These are phyloP conservation scores for Solanum corneliomulleri DNA, from an alignment of 257 asterid genomes.

Conservation along the genomic window DNA sequence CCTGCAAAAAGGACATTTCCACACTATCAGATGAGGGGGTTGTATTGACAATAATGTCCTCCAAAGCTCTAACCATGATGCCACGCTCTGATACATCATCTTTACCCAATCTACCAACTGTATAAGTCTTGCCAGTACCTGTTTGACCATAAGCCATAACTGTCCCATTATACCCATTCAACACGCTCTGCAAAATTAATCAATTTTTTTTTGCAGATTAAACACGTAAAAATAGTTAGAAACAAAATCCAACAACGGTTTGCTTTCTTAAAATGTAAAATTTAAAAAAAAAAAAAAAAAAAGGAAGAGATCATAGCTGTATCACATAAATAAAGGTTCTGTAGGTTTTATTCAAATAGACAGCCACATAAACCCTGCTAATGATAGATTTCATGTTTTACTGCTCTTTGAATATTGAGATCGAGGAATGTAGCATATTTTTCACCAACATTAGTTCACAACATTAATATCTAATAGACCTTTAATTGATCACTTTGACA, in stretches of 20 bases:
- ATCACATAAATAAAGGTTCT: background rate
- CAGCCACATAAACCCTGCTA: background rate
- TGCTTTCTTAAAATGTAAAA: background rate
- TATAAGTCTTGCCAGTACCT: conserved; percentile 90
- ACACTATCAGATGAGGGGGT: conserved; percentile 47
- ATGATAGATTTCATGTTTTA: background rate
- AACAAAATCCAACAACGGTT: background rate
- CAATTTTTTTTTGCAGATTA: background rate
- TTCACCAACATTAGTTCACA: background rate
- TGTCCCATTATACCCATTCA: conserved; percentile 88
- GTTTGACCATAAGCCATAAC: conserved; percentile 94
- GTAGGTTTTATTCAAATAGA: background rate
- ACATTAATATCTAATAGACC: background rate
- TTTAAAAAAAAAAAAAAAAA: too few relatives aligned
- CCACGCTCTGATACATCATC: conserved; percentile 80
- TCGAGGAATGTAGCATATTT: background rate
- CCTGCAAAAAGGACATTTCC: conserved; percentile 82
- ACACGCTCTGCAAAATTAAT: conserved; percentile 59
- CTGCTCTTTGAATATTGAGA: background rate
- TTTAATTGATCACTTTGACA: background rate
- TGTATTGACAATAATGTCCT: conserved; percentile 48
- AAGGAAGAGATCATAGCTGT: background rate
- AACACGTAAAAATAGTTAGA: background rate
- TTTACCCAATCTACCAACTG: conserved; percentile 68
- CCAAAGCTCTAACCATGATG: conserved; percentile 85